Base-by-base conservation (phyloP, 225 moss, liverwort and hornwort species). In the Pseudisothecium myosuroides region DNA sequence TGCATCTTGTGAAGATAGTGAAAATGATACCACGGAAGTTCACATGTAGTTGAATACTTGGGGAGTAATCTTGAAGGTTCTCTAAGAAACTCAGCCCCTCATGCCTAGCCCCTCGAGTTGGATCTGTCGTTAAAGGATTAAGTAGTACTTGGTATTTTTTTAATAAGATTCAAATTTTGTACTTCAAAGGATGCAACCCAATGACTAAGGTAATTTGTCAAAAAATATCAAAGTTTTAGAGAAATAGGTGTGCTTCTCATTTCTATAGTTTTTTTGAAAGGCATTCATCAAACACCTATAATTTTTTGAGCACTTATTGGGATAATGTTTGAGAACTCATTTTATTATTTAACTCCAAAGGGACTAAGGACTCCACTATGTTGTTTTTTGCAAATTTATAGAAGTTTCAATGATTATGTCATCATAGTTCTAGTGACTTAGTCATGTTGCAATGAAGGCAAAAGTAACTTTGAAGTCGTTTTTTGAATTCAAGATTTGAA, bases 161-260 rank as follows among this genome's bases (percentile, higher is more conserved):
- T 2, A 37, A 67, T 67, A 37, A 67, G 22, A 68, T n/a, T 12
- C 12, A n/a, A n/a, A 21, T 67, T n/a, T 67, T 21, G 3, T 22
- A 6, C 10, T 73, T 75, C 7, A 32, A 32, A 19, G 5, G 4
- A 29, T 7, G 4, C 4, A 49, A 49, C 1, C 29, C 10, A 74
- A 49, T 31, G 10, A 11, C 2, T n/a, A 49, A 49, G 32, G 19
- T 12, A 49, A 12, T 75, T 49, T 32, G 6, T 7, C 4, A 19
- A 19, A 49, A 29, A 49, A 32, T 16, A 32, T 32, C 0, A 20
- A 0, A 47, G 2, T 47, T 18, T 4, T 31, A 31, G 31, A 45
- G 0, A 6, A 17, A 45, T 6, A 47, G 10, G 17, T 11, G 2
- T 0, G 0, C 8, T 47, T 43, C 3, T 74, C 6, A 47, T 17